Conservation (phyloP, 306 rosid species). For the Begonia loranthoides region DNA sequence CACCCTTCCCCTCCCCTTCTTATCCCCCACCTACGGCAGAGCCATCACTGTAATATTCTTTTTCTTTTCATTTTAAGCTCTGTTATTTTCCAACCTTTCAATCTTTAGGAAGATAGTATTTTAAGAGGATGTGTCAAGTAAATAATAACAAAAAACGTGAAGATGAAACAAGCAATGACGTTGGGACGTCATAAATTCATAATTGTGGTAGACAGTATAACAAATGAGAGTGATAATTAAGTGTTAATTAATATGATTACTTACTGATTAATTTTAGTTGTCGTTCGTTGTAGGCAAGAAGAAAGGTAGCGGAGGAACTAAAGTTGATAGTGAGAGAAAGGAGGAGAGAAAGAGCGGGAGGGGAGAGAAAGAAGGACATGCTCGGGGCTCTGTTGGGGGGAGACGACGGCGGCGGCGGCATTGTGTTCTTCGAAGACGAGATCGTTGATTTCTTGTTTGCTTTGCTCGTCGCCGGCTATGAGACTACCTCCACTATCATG, state of each 20-base stretch:
- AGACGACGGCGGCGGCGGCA: slow-evolving; percentile 19
- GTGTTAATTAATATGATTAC: too few species aligned
- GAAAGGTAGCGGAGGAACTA: slow-evolving; percentile 85
- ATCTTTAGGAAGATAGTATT: too few species aligned
- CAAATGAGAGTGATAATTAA: too few species aligned
- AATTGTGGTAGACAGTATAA: too few species aligned
- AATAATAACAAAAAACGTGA: not conserved
- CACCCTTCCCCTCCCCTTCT: slow-evolving; percentile 65
- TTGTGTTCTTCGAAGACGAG: slow-evolving; percentile 56
- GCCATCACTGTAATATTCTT: slow-evolving; percentile 42
- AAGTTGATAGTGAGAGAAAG: slow-evolving; percentile 55
- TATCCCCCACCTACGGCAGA: slow-evolving; percentile 63
- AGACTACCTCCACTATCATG: slow-evolving; percentile 90
- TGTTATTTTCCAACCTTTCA: too few species aligned
- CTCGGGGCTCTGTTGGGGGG: slow-evolving; percentile 65
- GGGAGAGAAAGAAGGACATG: slow-evolving; percentile 54
- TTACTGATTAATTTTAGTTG: too few species aligned
- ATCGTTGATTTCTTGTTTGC: slow-evolving; percentile 86
- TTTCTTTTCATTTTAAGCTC: not conserved
- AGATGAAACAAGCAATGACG: too few species aligned
- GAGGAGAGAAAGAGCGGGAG: slow-evolving; percentile 33
- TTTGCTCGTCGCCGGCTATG: slow-evolving; percentile 84
- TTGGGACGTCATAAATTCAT: too few species aligned
- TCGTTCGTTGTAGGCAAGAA: slow-evolving; percentile 40
- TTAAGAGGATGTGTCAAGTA: not conserved